Base-by-base conservation (phyloP, 768 basidiomycete genomes). In the Clavulina sp. region DNA sequence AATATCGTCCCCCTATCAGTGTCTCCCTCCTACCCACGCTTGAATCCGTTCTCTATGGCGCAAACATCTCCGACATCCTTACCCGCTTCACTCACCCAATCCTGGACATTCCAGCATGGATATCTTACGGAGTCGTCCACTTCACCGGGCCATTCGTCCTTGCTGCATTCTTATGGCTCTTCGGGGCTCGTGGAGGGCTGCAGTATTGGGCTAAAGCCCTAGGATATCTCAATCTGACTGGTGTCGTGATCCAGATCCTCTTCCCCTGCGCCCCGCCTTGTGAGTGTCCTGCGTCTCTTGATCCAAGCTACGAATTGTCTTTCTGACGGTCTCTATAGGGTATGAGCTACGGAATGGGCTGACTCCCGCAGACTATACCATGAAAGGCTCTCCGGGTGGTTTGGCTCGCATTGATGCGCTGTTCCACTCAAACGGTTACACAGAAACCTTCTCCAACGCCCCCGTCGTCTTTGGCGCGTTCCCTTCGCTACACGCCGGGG, bases 381-480 rank as follows among this genome's bases (percentile, higher is more conserved):
- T 93, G 74, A 78, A 77, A 43, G 95, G 95, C 21, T 96, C 91
- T 0, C 78, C 95, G 2, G 93, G 89, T 5, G 95, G 95, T 1
- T 75, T 97, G 9, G 78, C 81, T 26, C 81, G 93, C 46, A 96
- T 99, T 54, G 95, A 97, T 64, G 73, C 76, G 32, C 71, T 97
- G 36, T 85, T 97, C 63, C 78, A 81, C 52, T 68, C 74, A 0
- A 68, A 72, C 34, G 77, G 76, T 6, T 97, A 97, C 70, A 81
- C 80, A 34, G 71, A 73, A 28, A 70, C 77, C 1, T 97, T 97
- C 60, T 79, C 80, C 38, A 78, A 78, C 60, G 83, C 93, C 0
- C 93, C 95, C 0, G 75, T 99, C 57, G 82, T 93, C 9, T 97
- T 99, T 59, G 95, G 95, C 13, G 95, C 95, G 1, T 96, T 97